These are phyloP conservation scores for Globisporangium abappressorium DNA, from an alignment of 352 stramenopile genomes.

Conservation along the genomic window DNA sequence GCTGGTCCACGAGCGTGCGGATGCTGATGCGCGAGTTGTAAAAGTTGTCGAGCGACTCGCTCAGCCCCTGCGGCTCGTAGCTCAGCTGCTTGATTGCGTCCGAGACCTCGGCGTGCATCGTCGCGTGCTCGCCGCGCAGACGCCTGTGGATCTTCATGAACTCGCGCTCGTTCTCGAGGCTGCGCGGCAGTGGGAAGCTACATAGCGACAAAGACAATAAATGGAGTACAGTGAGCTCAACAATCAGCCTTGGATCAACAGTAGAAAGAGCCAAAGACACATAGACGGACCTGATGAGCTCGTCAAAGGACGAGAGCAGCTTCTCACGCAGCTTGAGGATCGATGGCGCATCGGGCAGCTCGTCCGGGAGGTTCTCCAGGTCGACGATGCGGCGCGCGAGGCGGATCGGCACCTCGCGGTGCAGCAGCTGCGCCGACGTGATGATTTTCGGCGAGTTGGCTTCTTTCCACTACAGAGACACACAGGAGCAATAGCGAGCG, in stretches of 20 bases:
- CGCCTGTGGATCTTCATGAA: conserved; percentile 61
- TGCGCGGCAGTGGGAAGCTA: conserved; percentile 45
- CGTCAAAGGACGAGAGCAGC: conserved; percentile 70
- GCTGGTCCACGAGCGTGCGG: conserved; percentile 81
- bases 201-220: too few species aligned
- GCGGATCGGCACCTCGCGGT: conserved; percentile 78
- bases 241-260: too few species aligned
- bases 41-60: conserved; percentile 70
- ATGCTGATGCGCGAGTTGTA: conserved; percentile 86
- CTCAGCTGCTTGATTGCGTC: conserved; percentile 55
- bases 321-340: conserved; percentile 64
- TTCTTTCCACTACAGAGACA: conserved; percentile 43
- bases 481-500: neutral
- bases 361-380: conserved; percentile 75
- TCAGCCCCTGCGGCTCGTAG: conserved; percentile 53
- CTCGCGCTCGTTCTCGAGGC: conserved; percentile 48
- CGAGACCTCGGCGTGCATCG: conserved; percentile 71
- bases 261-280: neutral
- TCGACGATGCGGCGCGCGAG: conserved; percentile 80
- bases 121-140: conserved; percentile 59
- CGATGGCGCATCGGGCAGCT: conserved; percentile 51
- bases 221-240: too few species aligned
- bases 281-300: conserved; percentile 38
- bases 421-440: conserved; percentile 73
- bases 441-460: conserved; percentile 69